Evolutionary conservation across 257 asterid species (phyloP).

Genomic region (Plantago ovata): DNA sequence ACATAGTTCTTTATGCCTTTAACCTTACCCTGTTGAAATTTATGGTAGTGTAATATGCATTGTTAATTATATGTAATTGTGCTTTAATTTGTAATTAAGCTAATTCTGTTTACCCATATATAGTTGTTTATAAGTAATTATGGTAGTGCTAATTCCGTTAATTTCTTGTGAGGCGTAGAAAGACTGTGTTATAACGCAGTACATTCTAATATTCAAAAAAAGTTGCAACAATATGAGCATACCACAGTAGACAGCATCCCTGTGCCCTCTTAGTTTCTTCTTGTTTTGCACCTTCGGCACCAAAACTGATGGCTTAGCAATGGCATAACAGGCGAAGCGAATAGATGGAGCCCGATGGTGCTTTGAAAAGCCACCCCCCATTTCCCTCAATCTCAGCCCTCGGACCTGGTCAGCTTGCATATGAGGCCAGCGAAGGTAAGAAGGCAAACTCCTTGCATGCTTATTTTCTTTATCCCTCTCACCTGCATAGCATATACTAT

Average conservation of each 20-base stretch:
- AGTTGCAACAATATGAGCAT: slow-evolving; percentile 20
- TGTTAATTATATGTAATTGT: too few relatives aligned
- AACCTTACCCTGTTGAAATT: too few relatives aligned
- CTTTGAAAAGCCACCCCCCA: slow-evolving; percentile 94
- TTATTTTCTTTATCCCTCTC: slow-evolving; percentile 50
- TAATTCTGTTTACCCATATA: too few relatives aligned
- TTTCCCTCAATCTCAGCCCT: slow-evolving; percentile 91
- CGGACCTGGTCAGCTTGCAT: slow-evolving; percentile 89
- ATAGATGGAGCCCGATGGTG: slow-evolving; percentile 94
- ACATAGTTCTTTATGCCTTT: too few relatives aligned
- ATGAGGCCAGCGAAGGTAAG: slow-evolving; percentile 96
- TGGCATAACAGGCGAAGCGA: slow-evolving; percentile 87
- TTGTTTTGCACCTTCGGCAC: slow-evolving; percentile 92
- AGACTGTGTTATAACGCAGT: too few relatives aligned
- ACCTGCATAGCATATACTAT: slow-evolving; percentile 44
- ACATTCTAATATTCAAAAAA: too few relatives aligned
- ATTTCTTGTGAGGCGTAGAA: too few relatives aligned
- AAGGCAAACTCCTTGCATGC: slow-evolving; percentile 44
- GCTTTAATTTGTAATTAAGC: too few relatives aligned
- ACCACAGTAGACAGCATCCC: slow-evolving; percentile 99
- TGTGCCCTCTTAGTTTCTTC: slow-evolving; percentile 84
- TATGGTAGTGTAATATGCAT: too few relatives aligned
- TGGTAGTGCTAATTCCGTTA: too few relatives aligned
- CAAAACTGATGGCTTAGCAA: slow-evolving; percentile 95
- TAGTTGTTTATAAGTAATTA: too few relatives aligned